phyloP scores from a whole-genome alignment of 371 early-diverging fungal genomes.

The Rhizopus sp. region DNA sequence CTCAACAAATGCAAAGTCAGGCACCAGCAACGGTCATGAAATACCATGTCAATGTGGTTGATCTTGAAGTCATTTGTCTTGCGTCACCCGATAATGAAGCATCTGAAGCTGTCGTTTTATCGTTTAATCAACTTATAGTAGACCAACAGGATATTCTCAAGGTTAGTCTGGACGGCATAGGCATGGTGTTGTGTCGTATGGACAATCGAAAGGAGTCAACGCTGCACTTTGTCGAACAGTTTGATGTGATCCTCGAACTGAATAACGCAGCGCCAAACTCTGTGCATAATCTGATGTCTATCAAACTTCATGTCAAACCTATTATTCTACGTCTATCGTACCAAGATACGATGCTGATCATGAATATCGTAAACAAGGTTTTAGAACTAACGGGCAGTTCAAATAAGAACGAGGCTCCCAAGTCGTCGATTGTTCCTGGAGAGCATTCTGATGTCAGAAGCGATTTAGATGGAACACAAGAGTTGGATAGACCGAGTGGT shows the following conservation, averaged over 20 bases:
- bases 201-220: slow-evolving; percentile 72
- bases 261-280: slow-evolving; percentile 56
- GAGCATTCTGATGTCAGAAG: slow-evolving; percentile 5
- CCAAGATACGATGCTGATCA: slow-evolving; percentile 82
- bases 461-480: not conserved
- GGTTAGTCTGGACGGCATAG: slow-evolving; percentile 73
- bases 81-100: slow-evolving; percentile 68
- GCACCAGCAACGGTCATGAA: slow-evolving; percentile 16
- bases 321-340: slow-evolving; percentile 75
- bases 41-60: slow-evolving; percentile 75
- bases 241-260: slow-evolving; percentile 70
- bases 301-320: slow-evolving; percentile 64
- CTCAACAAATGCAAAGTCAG: slow-evolving; percentile 14
- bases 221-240: slow-evolving; percentile 82
- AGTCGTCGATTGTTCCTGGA: slow-evolving; percentile 7
- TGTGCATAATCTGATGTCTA: slow-evolving; percentile 56
- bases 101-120: slow-evolving; percentile 89
- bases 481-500: slow-evolving; percentile 6
- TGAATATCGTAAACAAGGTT: slow-evolving; percentile 77
- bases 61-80: slow-evolving; percentile 83
- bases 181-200: slow-evolving; percentile 91
- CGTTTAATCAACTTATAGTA: slow-evolving; percentile 72
- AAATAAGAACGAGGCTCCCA: slow-evolving; percentile 8
- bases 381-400: slow-evolving; percentile 55
- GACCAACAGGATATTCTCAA: slow-evolving; percentile 67